phyloP scores from a whole-genome alignment of 1,284 basidiomycete species.

The Puccinia hordei region DNA sequence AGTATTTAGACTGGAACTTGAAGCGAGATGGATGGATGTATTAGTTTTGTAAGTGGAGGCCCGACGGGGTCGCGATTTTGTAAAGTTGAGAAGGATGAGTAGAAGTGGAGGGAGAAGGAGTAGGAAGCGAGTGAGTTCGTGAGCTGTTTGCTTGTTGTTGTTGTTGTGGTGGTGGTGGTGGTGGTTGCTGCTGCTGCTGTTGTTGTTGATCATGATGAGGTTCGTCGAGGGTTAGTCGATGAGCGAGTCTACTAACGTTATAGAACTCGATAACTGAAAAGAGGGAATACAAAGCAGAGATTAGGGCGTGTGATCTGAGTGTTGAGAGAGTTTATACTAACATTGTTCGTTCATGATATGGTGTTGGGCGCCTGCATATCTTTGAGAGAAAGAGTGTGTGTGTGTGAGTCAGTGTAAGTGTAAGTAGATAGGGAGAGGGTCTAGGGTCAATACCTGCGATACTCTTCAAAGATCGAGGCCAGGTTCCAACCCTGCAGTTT shows the following conservation, averaged over 20 bases:
- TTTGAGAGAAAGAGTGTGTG: neutral
- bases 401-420: neutral
- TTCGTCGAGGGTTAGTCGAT: neutral
- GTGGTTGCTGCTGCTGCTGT: neutral
- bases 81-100: neutral
- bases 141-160: neutral
- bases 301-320: too few relatives aligned
- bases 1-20: too few relatives aligned
- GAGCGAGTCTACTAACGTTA: neutral
- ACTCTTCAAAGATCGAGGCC: conserved; percentile 63
- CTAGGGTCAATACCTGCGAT: conserved; percentile 15
- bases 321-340: neutral
- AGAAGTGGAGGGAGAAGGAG: neutral
- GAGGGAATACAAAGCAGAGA: too few relatives aligned
- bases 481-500: conserved; percentile 64
- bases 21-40: too few relatives aligned
- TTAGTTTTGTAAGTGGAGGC: neutral
- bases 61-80: neutral
- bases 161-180: neutral
- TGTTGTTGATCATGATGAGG: neutral
- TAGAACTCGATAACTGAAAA: neutral
- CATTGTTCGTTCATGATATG: conserved; percentile 49
- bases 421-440: neutral
- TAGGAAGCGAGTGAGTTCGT: neutral
- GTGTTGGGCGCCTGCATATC: conserved; percentile 45